These are phyloP conservation scores for Aurinia saxatilis DNA, from an alignment of 345 rosid species.

Conservation along the genomic window DNA sequence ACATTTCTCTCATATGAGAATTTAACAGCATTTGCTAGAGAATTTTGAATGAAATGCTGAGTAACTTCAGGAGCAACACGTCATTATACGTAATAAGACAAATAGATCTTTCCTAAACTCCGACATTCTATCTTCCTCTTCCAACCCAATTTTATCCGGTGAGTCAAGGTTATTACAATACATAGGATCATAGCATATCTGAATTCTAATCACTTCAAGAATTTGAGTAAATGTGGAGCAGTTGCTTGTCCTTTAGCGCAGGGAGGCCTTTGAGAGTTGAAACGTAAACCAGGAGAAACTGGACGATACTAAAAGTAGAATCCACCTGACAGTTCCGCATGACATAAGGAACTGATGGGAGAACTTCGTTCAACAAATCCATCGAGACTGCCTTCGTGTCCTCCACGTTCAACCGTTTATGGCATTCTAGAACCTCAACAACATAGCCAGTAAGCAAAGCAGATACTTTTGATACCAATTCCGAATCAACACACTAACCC, in stretches of 20 bases:
- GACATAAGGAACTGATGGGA: slow-evolving; percentile 70
- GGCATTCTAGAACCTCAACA: slow-evolving; percentile 76
- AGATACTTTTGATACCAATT: slow-evolving; percentile 52
- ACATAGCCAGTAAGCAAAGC: slow-evolving; percentile 80
- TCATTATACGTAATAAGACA: slow-evolving; percentile 63
- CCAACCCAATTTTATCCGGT: slow-evolving; percentile 78
- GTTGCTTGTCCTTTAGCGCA: slow-evolving; percentile 65
- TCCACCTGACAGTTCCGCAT: slow-evolving; percentile 74
- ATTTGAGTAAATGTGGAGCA: slow-evolving; percentile 60
- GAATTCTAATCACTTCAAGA: slow-evolving; percentile 69
- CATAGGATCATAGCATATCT: slow-evolving; percentile 66
- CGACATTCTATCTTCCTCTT: slow-evolving; percentile 84
- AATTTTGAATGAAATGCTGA: slow-evolving; percentile 63
- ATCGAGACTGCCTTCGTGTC: slow-evolving; percentile 46
- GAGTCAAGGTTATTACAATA: slow-evolving; percentile 63
- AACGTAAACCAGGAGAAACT: slow-evolving; percentile 75
- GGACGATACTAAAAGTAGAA: slow-evolving; percentile 53
- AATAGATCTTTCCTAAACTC: slow-evolving; percentile 83
- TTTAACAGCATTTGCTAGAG: slow-evolving; percentile 55
- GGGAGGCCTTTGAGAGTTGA: slow-evolving; percentile 69
- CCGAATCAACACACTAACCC: slow-evolving; percentile 57
- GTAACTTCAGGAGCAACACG: slow-evolving; percentile 85
- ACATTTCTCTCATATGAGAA: slow-evolving; percentile 60
- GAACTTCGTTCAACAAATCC: slow-evolving; percentile 76
- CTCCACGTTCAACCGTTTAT: slow-evolving; percentile 55